These are phyloP conservation scores for Mycena alexandri DNA, from an alignment of 768 basidiomycete species.

Conservation along the genomic window DNA sequence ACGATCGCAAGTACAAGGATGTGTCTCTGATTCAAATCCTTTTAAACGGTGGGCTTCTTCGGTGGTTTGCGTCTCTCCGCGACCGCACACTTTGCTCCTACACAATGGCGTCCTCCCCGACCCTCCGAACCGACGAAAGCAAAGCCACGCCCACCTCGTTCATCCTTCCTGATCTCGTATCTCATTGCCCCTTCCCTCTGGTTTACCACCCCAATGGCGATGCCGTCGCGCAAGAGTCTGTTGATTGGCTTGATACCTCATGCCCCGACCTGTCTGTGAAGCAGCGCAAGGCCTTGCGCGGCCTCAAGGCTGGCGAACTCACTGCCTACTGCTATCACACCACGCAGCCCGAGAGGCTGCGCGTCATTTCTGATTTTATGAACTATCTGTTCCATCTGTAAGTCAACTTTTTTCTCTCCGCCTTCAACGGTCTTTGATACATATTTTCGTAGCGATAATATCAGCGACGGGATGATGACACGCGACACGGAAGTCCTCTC, in stretches of 20 bases:
- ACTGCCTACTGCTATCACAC: constrained; percentile 75
- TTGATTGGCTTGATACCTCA: constrained; percentile 62
- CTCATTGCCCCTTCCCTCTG: constrained; percentile 62
- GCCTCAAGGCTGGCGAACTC: constrained; percentile 75
- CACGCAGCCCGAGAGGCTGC: constrained; percentile 67
- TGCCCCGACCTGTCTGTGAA: constrained; percentile 61
- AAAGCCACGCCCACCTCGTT: constrained; percentile 48
- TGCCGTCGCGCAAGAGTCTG: constrained; percentile 59
- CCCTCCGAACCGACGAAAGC: neutral
- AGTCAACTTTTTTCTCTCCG: constrained; percentile 38
- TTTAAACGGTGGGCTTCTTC: constrained; percentile 20
- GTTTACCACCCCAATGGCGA: constrained; percentile 61
- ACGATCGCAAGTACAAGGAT: constrained; percentile 18
- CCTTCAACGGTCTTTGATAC: constrained; percentile 30
- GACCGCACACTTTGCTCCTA: neutral
- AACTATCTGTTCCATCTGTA: constrained; percentile 69
- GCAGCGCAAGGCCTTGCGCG: constrained; percentile 62
- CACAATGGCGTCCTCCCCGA: constrained; percentile 3
- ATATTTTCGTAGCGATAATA: constrained; percentile 65
- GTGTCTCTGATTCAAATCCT: constrained; percentile 26
- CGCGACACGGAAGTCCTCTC: constrained; percentile 69
- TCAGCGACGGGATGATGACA: constrained; percentile 84
- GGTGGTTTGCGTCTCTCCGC: neutral
- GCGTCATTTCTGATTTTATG: constrained; percentile 78
- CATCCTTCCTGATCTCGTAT: constrained; percentile 67